Evolutionary conservation across 805 yeast species (phyloP).

Genomic region (Ogataea henricii): DNA sequence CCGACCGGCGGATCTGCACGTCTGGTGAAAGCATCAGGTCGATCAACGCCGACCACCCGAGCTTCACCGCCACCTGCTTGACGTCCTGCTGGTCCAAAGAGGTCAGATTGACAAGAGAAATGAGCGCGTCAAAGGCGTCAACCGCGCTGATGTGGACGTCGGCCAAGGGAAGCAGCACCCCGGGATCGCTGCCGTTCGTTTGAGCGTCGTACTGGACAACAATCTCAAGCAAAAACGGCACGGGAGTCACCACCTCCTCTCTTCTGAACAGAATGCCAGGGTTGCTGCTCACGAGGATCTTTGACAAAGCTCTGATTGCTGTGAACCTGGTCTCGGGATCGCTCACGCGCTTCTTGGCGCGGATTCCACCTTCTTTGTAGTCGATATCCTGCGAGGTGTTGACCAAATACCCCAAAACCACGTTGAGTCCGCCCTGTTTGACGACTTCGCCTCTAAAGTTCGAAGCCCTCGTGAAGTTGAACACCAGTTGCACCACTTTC

Average conservation of each 20-base stretch:
- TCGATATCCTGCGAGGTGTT: slow-evolving; percentile 31
- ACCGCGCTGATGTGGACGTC: slow-evolving; percentile 23
- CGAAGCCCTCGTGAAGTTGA: slow-evolving; percentile 36
- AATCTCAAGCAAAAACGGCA: slow-evolving; percentile 52
- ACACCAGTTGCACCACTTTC: slow-evolving; percentile 38
- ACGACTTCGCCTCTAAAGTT: slow-evolving; percentile 39
- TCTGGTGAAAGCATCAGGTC: slow-evolving; percentile 38
- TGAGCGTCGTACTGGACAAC: slow-evolving; percentile 41
- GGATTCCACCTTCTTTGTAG: slow-evolving; percentile 26
- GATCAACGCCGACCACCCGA: slow-evolving; percentile 39
- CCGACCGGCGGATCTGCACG: slow-evolving; percentile 44
- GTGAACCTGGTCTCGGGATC: slow-evolving; percentile 29
- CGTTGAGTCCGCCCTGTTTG: slow-evolving; percentile 47
- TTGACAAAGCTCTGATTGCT: slow-evolving; percentile 47
- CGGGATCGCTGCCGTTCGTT: slow-evolving; percentile 18
- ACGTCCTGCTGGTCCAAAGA: slow-evolving; percentile 38
- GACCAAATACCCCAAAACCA: slow-evolving; percentile 42
- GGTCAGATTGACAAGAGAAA: slow-evolving; percentile 53
- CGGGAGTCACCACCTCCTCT: slow-evolving; percentile 41
- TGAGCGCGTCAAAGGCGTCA: slow-evolving; percentile 47
- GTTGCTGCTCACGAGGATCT: slow-evolving; percentile 45
- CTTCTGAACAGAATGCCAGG: slow-evolving; percentile 44
- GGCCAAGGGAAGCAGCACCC: slow-evolving; percentile 6
- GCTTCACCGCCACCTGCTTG: slow-evolving; percentile 38
- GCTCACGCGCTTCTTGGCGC: slow-evolving; percentile 22